phyloP scores from a whole-genome alignment of 1,139 yeast species.

The Debaryomycetaceae sp. region DNA sequence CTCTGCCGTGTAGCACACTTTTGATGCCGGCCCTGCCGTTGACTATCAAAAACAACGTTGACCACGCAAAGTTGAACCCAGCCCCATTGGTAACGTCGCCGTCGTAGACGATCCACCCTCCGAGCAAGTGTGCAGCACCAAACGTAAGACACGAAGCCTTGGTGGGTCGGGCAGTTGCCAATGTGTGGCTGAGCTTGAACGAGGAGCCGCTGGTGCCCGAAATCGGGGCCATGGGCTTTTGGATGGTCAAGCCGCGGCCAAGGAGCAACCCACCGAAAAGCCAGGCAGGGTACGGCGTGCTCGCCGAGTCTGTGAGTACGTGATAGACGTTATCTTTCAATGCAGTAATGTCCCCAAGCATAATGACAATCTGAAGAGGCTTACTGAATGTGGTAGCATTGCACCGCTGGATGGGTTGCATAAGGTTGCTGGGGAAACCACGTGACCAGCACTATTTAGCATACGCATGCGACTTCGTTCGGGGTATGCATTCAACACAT shows the following conservation, averaged over 20 bases:
- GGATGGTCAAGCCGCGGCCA: constrained; percentile 37
- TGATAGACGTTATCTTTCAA: constrained; percentile 6
- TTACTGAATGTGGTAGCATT: constrained; percentile 2
- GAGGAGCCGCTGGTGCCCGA: constrained; percentile 28
- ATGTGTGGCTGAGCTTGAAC: constrained; percentile 21
- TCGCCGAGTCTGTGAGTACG: constrained; percentile 24
- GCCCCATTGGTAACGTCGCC: constrained; percentile 81
- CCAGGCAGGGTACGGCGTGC: constrained; percentile 55
- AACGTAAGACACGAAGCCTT: constrained; percentile 42
- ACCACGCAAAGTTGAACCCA: constrained; percentile 89
- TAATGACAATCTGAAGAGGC: not conserved
- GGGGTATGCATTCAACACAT: constrained; percentile 9
- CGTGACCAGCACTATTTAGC: too few relatives aligned
- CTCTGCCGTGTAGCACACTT: constrained; percentile 31
- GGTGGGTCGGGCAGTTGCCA: constrained; percentile 33
- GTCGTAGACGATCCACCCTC: constrained; percentile 78
- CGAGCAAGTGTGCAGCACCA: constrained; percentile 69
- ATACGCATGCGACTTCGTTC: too few relatives aligned
- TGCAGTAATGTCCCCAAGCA: constrained; percentile 2
- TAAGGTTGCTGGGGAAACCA: too few relatives aligned
- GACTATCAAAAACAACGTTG: constrained; percentile 67
- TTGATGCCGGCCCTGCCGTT: constrained; percentile 62
- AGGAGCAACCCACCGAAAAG: constrained; percentile 37
- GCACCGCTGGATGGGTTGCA: constrained; percentile 1
- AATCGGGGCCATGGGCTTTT: constrained; percentile 17